Conservation (phyloP, 2,329 filamentous ascomycete genomes). For the Orbilia blumenaviensis region DNA sequence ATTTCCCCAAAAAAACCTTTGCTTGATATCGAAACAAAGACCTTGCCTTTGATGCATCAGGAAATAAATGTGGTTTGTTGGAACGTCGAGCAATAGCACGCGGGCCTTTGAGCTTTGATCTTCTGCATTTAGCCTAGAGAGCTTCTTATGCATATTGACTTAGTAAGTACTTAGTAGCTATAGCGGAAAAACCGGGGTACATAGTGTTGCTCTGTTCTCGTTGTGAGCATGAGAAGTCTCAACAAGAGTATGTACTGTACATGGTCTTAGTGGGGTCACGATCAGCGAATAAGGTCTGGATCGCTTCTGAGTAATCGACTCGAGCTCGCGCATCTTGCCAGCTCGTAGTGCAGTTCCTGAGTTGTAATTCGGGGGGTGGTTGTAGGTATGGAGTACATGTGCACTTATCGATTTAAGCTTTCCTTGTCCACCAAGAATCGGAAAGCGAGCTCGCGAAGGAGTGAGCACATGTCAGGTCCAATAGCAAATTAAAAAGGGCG, state of each 20-base stretch:
- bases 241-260: not conserved
- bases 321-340: not conserved
- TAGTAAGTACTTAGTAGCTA: not conserved
- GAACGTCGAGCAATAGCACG: slow-evolving; percentile 9
- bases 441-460: slow-evolving; percentile 32
- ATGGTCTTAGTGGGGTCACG: slow-evolving; percentile 4
- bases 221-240: not conserved
- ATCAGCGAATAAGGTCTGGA: not conserved
- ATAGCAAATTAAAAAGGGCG: not conserved
- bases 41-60: slow-evolving; percentile 25
- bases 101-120: slow-evolving; percentile 47
- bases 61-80: slow-evolving; percentile 24
- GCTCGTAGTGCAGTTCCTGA: slow-evolving; percentile 14
- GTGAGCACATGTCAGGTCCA: slow-evolving; percentile 38
- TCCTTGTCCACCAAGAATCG: slow-evolving; percentile 41
- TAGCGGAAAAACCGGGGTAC: slow-evolving; percentile 40
- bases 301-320: not conserved
- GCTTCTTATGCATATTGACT: slow-evolving; percentile 22
- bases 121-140: slow-evolving; percentile 52
- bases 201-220: slow-evolving; percentile 4
- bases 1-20: not conserved
- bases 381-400: not conserved
- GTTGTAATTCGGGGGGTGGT: not conserved
- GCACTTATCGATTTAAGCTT: slow-evolving; percentile 47
- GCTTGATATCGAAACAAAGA: no score